A percentile compares a stretch with the other conserved stretches of the same genome.
Evolutionary conservation across 2,329 filamentous ascomycete genomes (phyloP).

Genomic region (Aspergillus fischeri): DNA sequence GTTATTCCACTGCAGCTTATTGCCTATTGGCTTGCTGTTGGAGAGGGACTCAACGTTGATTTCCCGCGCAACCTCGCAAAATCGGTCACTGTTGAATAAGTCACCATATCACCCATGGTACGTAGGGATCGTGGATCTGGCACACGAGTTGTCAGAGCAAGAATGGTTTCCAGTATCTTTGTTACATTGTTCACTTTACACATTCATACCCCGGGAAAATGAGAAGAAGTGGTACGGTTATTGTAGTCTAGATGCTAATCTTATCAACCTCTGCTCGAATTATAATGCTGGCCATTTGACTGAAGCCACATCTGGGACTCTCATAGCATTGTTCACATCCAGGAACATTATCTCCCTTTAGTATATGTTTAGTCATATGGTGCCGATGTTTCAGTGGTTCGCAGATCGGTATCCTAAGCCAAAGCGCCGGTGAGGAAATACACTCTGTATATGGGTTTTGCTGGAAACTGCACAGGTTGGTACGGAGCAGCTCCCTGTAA

Average conservation of each 20-base stretch:
- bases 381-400: background rate
- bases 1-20: conserved; percentile 97
- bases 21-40: conserved; percentile 97
- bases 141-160: background rate
- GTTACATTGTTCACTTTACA: background rate
- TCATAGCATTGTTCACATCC: background rate
- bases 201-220: background rate
- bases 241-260: background rate
- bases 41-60: conserved; percentile 93
- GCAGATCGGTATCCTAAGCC: background rate
- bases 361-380: background rate
- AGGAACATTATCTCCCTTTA: background rate
- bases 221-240: background rate
- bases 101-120: background rate
- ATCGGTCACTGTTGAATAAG: conserved; percentile 95
- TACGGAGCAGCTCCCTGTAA: background rate
- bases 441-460: background rate
- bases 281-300: background rate
- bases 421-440: background rate
- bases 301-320: background rate
- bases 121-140: background rate
- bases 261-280: background rate
- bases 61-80: conserved; percentile 99
- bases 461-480: background rate
- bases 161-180: background rate